phyloP scores from a whole-genome alignment of 2,329 filamentous ascomycete genomes.

The Amauroascus verrucosus region DNA sequence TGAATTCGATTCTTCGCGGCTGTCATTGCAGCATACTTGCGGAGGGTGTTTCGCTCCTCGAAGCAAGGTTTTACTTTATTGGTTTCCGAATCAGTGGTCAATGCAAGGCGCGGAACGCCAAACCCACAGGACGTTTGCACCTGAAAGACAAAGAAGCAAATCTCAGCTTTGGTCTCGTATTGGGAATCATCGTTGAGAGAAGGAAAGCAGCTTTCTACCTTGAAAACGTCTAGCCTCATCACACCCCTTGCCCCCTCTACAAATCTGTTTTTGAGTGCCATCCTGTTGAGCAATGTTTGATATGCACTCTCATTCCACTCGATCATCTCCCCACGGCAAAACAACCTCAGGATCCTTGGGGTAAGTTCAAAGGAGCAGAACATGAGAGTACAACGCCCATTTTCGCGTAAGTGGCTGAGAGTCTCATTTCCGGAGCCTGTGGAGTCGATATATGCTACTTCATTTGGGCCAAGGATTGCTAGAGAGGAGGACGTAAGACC shows the following conservation, averaged over 20 bases:
- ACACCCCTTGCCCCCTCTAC: slow-evolving; percentile 49
- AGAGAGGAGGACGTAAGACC: slow-evolving; percentile 55
- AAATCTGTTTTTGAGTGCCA: slow-evolving; percentile 33
- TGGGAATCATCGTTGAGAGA: too few species aligned
- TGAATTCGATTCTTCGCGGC: slow-evolving; percentile 42
- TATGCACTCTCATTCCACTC: slow-evolving; percentile 50
- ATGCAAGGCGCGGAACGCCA: slow-evolving; percentile 47
- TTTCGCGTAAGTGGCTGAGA: slow-evolving; percentile 65
- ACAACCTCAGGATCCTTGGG: slow-evolving; percentile 55
- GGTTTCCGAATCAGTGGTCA: slow-evolving; percentile 28
- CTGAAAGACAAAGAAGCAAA: slow-evolving; percentile 16
- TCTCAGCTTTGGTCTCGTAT: too few species aligned
- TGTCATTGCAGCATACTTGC: slow-evolving; percentile 42
- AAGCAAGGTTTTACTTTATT: slow-evolving; percentile 28
- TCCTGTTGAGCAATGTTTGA: slow-evolving; percentile 32
- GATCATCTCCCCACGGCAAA: slow-evolving; percentile 49
- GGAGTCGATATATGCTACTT: slow-evolving; percentile 61
- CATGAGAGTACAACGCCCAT: slow-evolving; percentile 63
- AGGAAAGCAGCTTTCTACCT: too few species aligned
- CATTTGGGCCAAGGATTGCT: slow-evolving; percentile 48
- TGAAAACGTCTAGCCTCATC: slow-evolving; percentile 51
- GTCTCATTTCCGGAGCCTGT: slow-evolving; percentile 69
- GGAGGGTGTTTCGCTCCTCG: slow-evolving; percentile 47
- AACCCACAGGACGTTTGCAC: slow-evolving; percentile 59
- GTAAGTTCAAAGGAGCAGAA: slow-evolving; percentile 55